phyloP scores from a whole-genome alignment of 352 stramenopile species.

The Aphanomyces astaci region DNA sequence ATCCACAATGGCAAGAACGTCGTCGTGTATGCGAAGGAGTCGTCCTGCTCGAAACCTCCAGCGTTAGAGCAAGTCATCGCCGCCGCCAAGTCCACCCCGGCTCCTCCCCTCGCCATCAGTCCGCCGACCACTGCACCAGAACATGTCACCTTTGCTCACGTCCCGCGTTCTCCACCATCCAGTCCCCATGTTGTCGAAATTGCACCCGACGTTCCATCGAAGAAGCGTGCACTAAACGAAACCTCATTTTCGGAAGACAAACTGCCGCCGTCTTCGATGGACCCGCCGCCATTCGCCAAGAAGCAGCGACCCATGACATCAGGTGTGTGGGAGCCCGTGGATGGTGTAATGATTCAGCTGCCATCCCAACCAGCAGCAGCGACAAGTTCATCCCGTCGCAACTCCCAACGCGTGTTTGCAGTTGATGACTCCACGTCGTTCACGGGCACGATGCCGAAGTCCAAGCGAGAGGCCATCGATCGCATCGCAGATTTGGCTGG shows the following conservation, averaged over 20 bases:
- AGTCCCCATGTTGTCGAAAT: too few species aligned
- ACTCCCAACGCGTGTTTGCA: background rate
- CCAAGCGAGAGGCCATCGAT: background rate
- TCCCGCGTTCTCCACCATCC: too few species aligned
- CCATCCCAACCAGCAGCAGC: too few species aligned
- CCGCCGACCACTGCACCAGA: background rate
- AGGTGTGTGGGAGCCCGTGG: too few species aligned
- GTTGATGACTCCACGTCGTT: background rate
- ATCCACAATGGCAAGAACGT: slow-evolving; percentile 1
- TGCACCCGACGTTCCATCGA: too few species aligned
- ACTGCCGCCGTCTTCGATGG: too few species aligned
- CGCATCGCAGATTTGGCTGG: background rate
- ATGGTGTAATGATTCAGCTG: too few species aligned
- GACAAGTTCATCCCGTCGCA: background rate
- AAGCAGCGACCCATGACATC: too few species aligned
- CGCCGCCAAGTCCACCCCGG: background rate
- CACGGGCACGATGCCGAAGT: background rate
- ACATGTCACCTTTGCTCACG: background rate
- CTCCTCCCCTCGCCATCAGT: background rate
- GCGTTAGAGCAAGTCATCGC: background rate
- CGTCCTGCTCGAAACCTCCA: background rate
- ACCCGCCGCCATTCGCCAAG: too few species aligned
- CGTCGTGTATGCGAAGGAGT: background rate
- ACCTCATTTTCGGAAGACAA: too few species aligned
- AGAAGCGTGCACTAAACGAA: too few species aligned